Evolutionary conservation across 1,284 basidiomycete genomes (phyloP).

Genomic region (Leccinum colubrinum): DNA sequence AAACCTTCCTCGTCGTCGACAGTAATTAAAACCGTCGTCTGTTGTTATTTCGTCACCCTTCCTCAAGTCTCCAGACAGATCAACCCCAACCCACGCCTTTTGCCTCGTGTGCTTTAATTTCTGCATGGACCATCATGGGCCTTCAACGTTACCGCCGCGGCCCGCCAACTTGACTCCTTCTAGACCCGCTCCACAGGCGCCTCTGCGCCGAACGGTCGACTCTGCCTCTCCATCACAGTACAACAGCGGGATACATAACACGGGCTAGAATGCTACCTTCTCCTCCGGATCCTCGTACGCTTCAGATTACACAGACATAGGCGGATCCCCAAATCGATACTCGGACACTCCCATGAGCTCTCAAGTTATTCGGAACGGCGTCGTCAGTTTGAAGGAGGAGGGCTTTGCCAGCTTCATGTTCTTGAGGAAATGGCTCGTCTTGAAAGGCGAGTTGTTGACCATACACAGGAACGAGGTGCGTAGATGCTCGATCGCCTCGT

Average conservation of each 20-base stretch:
- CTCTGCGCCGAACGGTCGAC: conserved; percentile 47
- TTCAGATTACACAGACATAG: conserved; percentile 67
- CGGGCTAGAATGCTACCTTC: conserved; percentile 61
- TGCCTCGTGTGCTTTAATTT: conserved; percentile 20
- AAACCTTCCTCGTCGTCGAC: conserved; percentile 2
- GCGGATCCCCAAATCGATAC: conserved; percentile 68
- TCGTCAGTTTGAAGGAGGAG: conserved; percentile 86
- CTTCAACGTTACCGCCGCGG: conserved; percentile 41
- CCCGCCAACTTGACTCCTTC: conserved; percentile 51
- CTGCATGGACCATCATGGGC: conserved; percentile 36
- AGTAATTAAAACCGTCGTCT: neutral
- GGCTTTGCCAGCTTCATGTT: conserved; percentile 91
- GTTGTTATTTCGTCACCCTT: neutral
- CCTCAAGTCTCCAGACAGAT: neutral
- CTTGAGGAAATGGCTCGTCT: conserved; percentile 88
- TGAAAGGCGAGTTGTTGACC: conserved; percentile 78
- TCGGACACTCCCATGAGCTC: conserved; percentile 39
- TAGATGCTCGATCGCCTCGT: conserved; percentile 6
- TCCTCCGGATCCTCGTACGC: conserved; percentile 59
- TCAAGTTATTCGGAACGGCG: conserved; percentile 62
- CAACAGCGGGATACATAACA: conserved; percentile 43
- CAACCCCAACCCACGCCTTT: neutral
- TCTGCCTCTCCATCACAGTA: conserved; percentile 32
- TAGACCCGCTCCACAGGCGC: conserved; percentile 67
- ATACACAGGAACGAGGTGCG: conserved; percentile 74